These are phyloP conservation scores for Nepenthes gracilis DNA, from an alignment of 148 eudicot species.

Conservation along the genomic window DNA sequence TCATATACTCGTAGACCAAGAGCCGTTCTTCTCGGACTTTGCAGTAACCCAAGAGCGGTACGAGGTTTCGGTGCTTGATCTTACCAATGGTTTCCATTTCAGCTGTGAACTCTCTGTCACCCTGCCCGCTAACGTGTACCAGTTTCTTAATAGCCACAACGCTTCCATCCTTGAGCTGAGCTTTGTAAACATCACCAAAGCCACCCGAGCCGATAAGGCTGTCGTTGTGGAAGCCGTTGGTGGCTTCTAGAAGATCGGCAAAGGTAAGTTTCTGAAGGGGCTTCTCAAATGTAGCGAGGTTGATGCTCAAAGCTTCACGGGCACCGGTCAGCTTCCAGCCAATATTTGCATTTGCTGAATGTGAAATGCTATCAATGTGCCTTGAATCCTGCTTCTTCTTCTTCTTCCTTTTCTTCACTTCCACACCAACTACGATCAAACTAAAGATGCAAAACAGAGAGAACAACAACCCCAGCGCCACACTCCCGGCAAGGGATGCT, in stretches of 20 bases:
- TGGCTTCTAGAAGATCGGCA: slow-evolving; percentile 83
- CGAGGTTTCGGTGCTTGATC: slow-evolving; percentile 76
- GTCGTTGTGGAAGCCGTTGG: slow-evolving; percentile 72
- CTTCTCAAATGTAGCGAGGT: slow-evolving; percentile 64
- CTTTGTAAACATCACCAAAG: slow-evolving; percentile 87
- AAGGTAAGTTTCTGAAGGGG: slow-evolving; percentile 75
- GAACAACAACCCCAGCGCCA: slow-evolving; percentile 68
- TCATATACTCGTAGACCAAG: slow-evolving; percentile 87
- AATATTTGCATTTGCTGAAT: slow-evolving; percentile 36
- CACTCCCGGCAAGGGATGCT: slow-evolving; percentile 66
- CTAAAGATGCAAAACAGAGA: slow-evolving; percentile 68
- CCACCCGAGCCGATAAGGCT: slow-evolving; percentile 74
- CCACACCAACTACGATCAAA: slow-evolving; percentile 39
- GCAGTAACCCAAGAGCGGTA: slow-evolving; percentile 79
- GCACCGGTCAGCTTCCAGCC: slow-evolving; percentile 59
- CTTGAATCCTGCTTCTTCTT: slow-evolving; percentile 52
- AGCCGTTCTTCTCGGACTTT: slow-evolving; percentile 82
- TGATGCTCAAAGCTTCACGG: slow-evolving; percentile 72
- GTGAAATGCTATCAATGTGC: slow-evolving; percentile 53
- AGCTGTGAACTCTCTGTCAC: slow-evolving; percentile 79
- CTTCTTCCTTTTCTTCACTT: slow-evolving; percentile 53
- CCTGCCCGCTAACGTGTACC: slow-evolving; percentile 75
- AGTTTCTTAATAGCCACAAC: slow-evolving; percentile 83
- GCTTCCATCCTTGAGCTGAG: slow-evolving; percentile 71
- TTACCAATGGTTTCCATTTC: slow-evolving; percentile 96